Evolutionary conservation across 495 filamentous ascomycete species (phyloP).

Genomic region (Tirmania nivea): DNA sequence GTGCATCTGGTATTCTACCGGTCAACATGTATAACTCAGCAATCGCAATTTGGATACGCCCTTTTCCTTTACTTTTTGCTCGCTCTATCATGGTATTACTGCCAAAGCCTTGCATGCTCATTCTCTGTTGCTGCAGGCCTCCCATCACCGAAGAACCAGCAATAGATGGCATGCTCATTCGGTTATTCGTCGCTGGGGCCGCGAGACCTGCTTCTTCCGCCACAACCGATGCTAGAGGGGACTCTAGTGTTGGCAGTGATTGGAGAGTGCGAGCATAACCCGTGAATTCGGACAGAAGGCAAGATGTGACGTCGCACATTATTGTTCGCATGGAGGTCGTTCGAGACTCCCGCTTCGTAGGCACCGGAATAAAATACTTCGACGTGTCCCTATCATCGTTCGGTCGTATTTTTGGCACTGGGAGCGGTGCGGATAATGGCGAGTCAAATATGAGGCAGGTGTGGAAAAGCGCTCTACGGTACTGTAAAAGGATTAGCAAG

Average conservation of each 20-base stretch:
- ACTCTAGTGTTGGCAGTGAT: constrained; percentile 55
- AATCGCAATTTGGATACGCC: constrained; percentile 56
- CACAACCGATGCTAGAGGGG: constrained; percentile 25
- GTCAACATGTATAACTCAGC: constrained; percentile 73
- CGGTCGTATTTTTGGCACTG: constrained; percentile 10
- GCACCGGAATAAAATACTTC: constrained; percentile 43
- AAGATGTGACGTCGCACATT: constrained; percentile 74
- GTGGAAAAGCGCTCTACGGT: constrained; percentile 23
- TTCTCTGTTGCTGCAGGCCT: constrained; percentile 46
- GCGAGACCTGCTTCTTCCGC: background rate
- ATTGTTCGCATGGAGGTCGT: constrained; percentile 86
- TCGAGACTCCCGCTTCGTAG: constrained; percentile 44
- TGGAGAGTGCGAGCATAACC: constrained; percentile 70
- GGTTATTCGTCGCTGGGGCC: constrained; percentile 20
- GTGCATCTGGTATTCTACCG: constrained; percentile 71
- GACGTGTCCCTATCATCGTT: constrained; percentile 17
- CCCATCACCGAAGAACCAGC: constrained; percentile 27
- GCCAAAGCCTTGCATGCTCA: constrained; percentile 68
- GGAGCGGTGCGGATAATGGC: constrained; percentile 24
- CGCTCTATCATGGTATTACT: constrained; percentile 49
- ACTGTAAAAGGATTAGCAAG: constrained; percentile 9
- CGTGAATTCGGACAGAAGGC: constrained; percentile 69
- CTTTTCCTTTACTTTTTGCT: constrained; percentile 61
- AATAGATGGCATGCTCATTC: constrained; percentile 64
- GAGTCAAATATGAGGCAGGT: constrained; percentile 29